Conservation (phyloP, 495 filamentous ascomycete genomes). For the Talaromyces proteolyticus region DNA sequence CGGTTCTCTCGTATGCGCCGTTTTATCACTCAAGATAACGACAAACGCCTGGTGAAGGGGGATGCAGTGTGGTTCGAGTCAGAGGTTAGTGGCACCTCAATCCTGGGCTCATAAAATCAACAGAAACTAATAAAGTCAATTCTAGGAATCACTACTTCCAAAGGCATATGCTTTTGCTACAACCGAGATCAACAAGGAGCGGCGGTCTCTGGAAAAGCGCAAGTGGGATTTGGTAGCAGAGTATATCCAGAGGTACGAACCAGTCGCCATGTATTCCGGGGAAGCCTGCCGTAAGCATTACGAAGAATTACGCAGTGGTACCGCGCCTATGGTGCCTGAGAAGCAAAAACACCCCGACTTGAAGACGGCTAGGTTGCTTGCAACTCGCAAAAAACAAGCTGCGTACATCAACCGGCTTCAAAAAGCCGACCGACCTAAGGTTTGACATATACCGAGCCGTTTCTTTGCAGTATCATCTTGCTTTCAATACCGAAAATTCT, state of each 20-base stretch:
- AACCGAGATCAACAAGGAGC: constrained; percentile 6
- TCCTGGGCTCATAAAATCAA: neutral
- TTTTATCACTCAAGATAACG: constrained; percentile 17
- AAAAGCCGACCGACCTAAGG: neutral
- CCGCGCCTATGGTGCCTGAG: neutral
- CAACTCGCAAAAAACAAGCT: neutral
- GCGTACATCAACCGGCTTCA: neutral
- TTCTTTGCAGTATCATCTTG: too few species aligned
- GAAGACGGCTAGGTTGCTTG: neutral
- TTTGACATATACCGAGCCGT: neutral
- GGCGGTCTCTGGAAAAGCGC: constrained; percentile 1
- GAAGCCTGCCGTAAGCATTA: constrained; percentile 10
- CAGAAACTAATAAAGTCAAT: too few species aligned
- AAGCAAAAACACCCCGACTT: neutral
- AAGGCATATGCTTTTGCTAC: constrained; percentile 5
- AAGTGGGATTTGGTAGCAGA: constrained; percentile 8
- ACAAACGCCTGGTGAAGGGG: constrained; percentile 25
- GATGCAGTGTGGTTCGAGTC: constrained; percentile 27
- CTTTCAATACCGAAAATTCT: too few species aligned
- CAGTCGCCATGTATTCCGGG: constrained; percentile 8
- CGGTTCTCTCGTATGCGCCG: constrained; percentile 25
- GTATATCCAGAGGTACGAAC: constrained; percentile 6
- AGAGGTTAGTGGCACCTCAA: constrained; percentile 19
- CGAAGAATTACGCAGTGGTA: constrained; percentile 4
- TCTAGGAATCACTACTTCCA: constrained; percentile 8